A percentile compares a stretch with the other conserved stretches of the same genome.
phyloP scores from a whole-genome alignment of 108 stramenopile genomes.

The Pseudonitzschia pungens region DNA sequence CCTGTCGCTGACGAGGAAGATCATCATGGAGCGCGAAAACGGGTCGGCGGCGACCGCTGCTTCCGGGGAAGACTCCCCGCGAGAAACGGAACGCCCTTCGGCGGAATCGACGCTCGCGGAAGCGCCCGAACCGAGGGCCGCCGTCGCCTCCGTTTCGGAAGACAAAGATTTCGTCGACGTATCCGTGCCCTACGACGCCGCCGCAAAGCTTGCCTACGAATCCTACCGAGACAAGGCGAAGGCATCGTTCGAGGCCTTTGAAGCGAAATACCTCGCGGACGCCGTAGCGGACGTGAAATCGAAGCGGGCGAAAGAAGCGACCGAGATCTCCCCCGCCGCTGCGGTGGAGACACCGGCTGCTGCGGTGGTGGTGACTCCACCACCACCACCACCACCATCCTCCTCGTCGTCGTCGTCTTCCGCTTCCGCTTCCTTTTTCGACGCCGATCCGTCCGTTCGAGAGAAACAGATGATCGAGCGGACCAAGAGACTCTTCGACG shows the following conservation, averaged over 20 bases:
- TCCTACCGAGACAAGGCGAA: slow-evolving; percentile 22
- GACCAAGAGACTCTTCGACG: not conserved
- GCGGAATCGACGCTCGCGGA: slow-evolving; percentile 7
- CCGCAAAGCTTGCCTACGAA: slow-evolving; percentile 46
- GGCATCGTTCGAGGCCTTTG: slow-evolving; percentile 31
- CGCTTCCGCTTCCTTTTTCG: not conserved
- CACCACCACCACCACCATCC: not conserved
- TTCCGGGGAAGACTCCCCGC: slow-evolving; percentile 39
- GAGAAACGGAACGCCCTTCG: slow-evolving; percentile 32
- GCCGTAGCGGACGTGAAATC: slow-evolving; percentile 39
- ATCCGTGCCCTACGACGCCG: slow-evolving; percentile 40
- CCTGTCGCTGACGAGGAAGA: slow-evolving; percentile 40
- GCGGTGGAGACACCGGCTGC: no score
- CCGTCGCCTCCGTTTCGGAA: not conserved
- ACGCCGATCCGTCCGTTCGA: not conserved
- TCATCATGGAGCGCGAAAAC: slow-evolving; percentile 47
- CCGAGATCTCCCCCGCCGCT: no score
- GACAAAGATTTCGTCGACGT: slow-evolving; percentile 20
- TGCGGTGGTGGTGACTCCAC: no score
- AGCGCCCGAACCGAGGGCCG: not conserved
- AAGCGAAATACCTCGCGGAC: slow-evolving; percentile 41
- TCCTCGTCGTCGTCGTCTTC: no score
- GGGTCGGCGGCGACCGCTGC: slow-evolving; percentile 36
- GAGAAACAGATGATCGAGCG: not conserved
- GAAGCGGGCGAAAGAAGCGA: slow-evolving; percentile 25